These are phyloP conservation scores for Boletus insuetus DNA, from an alignment of 768 basidiomycete genomes.

Conservation along the genomic window DNA sequence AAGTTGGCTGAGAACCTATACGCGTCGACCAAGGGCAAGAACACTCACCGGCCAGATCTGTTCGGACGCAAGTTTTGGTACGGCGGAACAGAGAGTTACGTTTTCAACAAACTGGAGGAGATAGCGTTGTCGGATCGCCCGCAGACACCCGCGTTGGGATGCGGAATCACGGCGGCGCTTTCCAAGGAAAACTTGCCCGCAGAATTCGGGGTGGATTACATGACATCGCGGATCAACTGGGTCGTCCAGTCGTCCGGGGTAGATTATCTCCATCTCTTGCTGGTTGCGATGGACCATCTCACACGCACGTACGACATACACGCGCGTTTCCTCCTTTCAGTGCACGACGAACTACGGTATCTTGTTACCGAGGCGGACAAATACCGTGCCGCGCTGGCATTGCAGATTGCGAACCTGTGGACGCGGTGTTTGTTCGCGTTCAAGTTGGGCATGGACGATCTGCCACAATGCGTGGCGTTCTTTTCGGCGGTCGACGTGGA, in stretches of 20 bases:
- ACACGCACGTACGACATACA: conserved; percentile 76
- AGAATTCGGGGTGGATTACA: conserved; percentile 80
- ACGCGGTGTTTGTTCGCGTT: conserved; percentile 88
- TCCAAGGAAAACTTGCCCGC: conserved; percentile 84
- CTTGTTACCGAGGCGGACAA: conserved; percentile 85
- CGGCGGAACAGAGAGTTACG: conserved; percentile 91
- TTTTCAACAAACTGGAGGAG: conserved; percentile 97
- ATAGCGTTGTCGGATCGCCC: conserved; percentile 87
- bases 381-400: conserved; percentile 86
- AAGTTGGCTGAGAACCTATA: conserved; percentile 83
- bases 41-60: conserved; percentile 70
- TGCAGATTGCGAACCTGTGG: conserved; percentile 97
- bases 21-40: conserved; percentile 89
- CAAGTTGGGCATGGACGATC: conserved; percentile 91
- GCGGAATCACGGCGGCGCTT: conserved; percentile 91
- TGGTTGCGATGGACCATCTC: conserved; percentile 92
- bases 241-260: conserved; percentile 98
- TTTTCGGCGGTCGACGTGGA: conserved; percentile 97
- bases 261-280: conserved; percentile 95
- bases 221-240: conserved; percentile 98
- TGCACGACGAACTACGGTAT: conserved; percentile 96
- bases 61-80: conserved; percentile 92
- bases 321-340: conserved; percentile 92
- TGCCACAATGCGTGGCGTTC: conserved; percentile 94
- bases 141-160: conserved; percentile 89